Evolutionary conservation across 1,284 basidiomycete species (phyloP).

Genomic region (Testicularia cyperi): DNA sequence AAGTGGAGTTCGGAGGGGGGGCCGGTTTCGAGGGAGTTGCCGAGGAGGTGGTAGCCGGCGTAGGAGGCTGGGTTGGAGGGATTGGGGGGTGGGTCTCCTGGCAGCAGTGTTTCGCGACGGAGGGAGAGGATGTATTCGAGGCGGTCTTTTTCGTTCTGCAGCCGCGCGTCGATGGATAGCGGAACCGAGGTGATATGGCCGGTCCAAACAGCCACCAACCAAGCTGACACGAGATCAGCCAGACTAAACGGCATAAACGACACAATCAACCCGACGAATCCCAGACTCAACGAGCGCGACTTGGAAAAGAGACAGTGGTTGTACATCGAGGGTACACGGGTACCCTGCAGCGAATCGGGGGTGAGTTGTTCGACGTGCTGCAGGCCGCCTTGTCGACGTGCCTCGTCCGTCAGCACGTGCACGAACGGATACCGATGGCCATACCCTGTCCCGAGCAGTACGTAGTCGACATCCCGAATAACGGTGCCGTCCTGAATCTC

Average conservation of each 20-base stretch:
- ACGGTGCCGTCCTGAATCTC: slow-evolving; percentile 30
- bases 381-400: not conserved
- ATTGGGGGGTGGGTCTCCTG: not conserved
- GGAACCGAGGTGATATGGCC: slow-evolving; percentile 28
- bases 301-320: slow-evolving; percentile 29
- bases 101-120: not conserved
- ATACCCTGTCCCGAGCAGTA: slow-evolving; percentile 43
- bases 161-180: slow-evolving; percentile 1
- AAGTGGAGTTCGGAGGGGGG: slow-evolving; percentile 21
- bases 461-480: slow-evolving; percentile 34
- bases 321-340: slow-evolving; percentile 26
- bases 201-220: slow-evolving; percentile 34
- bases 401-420: slow-evolving; percentile 26
- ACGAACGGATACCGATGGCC: slow-evolving; percentile 38
- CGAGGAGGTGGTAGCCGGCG: slow-evolving; percentile 11
- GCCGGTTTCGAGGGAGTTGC: slow-evolving; percentile 5
- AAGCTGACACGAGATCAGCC: slow-evolving; percentile 28
- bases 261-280: slow-evolving; percentile 36
- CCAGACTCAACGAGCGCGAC: slow-evolving; percentile 13
- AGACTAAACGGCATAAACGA: slow-evolving; percentile 35
- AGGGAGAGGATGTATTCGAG: slow-evolving; percentile 16
- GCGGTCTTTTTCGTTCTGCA: slow-evolving; percentile 11
- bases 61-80: slow-evolving; percentile 4
- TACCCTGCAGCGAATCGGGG: slow-evolving; percentile 10
- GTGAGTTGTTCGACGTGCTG: slow-evolving; percentile 5